phyloP scores from a whole-genome alignment of 495 filamentous ascomycete genomes.

The Aspergillus heteromorphus region DNA sequence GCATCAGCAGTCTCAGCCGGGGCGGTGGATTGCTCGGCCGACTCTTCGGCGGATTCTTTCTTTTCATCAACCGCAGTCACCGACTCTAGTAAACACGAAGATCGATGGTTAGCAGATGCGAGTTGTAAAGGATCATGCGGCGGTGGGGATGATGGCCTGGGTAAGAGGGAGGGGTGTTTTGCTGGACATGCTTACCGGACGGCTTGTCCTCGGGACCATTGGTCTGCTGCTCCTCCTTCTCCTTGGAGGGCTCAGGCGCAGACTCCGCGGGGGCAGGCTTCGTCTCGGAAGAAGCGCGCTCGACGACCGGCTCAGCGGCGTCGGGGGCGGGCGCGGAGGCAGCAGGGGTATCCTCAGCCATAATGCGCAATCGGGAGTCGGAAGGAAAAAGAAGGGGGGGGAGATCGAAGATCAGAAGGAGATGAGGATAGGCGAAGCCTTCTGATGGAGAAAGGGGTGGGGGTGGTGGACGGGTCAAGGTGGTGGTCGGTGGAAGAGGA shows the following conservation, averaged over 20 bases:
- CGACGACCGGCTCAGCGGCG: constrained; percentile 27
- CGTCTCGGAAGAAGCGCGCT: constrained; percentile 30
- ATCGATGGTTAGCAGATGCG: constrained; percentile 21
- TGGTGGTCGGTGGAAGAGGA: constrained; percentile 20
- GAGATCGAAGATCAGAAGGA: constrained; percentile 5
- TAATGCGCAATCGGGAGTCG: constrained; percentile 27
- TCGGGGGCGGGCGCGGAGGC: constrained; percentile 27
- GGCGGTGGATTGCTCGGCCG: constrained; percentile 21
- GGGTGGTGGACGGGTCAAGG: constrained; percentile 18
- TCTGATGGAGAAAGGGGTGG: constrained; percentile 14
- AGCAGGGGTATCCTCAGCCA: constrained; percentile 41
- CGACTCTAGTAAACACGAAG: constrained; percentile 15
- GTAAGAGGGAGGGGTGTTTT: neutral
- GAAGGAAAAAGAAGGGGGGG: constrained; percentile 5
- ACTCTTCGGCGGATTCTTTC: constrained; percentile 22
- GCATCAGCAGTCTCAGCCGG: constrained; percentile 27
- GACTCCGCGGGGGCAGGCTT: constrained; percentile 17
- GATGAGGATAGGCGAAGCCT: constrained; percentile 10
- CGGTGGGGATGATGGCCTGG: neutral
- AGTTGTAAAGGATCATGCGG: neutral
- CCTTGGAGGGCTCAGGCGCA: constrained; percentile 20
- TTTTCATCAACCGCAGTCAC: constrained; percentile 26
- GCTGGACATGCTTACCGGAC: constrained; percentile 24
- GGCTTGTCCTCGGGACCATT: constrained; percentile 29
- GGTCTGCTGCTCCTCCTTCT: constrained; percentile 26